Conservation (phyloP, 2,329 filamentous ascomycete genomes). For the Apiospora arundinis region DNA sequence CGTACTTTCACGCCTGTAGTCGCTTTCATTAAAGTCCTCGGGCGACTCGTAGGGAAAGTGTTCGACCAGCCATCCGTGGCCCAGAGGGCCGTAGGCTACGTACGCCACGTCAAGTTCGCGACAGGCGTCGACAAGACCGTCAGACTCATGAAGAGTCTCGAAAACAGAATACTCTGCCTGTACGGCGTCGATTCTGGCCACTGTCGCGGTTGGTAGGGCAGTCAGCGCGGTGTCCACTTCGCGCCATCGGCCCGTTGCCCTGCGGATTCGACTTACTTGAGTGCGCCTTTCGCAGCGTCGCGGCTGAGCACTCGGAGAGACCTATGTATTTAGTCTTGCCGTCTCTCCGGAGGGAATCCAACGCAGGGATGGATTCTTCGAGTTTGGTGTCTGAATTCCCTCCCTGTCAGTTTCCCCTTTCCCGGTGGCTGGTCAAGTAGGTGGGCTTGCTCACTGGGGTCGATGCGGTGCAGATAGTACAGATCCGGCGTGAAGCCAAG, state of each 20-base stretch:
- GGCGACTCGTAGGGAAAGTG: constrained; percentile 49
- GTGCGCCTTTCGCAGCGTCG: constrained; percentile 51
- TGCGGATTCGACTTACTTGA: constrained; percentile 41
- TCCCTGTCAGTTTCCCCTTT: background rate
- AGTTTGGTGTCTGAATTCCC: constrained; percentile 47
- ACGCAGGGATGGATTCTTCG: constrained; percentile 52
- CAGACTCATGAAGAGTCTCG: constrained; percentile 33
- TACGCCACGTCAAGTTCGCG: constrained; percentile 42
- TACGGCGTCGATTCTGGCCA: constrained; percentile 53
- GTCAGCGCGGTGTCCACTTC: background rate
- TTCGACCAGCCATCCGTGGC: constrained; percentile 55
- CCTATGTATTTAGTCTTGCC: constrained; percentile 57
- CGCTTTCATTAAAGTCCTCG: constrained; percentile 51
- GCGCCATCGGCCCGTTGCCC: background rate
- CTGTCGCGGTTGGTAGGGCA: constrained; percentile 33
- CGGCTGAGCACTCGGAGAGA: constrained; percentile 53
- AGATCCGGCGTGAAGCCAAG: constrained; percentile 54
- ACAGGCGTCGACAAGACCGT: constrained; percentile 24
- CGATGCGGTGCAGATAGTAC: constrained; percentile 52
- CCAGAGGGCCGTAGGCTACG: constrained; percentile 53
- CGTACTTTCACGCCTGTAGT: constrained; percentile 48
- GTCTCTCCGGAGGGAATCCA: constrained; percentile 51
- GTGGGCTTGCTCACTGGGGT: constrained; percentile 44
- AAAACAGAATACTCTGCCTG: constrained; percentile 51
- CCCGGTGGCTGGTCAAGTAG: background rate